Conservation (phyloP, 2,329 filamentous ascomycete genomes). For the Diplodia corticola region DNA sequence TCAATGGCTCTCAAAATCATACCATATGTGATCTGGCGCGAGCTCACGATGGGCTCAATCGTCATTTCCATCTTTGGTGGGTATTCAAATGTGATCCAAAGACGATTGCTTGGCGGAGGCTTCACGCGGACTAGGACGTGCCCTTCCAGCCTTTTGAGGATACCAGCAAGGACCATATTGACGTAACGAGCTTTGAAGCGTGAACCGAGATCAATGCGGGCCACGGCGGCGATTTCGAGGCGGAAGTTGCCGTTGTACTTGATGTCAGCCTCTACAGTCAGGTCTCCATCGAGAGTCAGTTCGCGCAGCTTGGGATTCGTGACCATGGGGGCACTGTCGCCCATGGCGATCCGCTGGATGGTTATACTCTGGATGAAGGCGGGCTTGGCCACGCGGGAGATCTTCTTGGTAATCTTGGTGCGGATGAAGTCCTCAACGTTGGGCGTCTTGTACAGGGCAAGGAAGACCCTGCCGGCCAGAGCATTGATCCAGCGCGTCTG, state of each 20-base stretch:
- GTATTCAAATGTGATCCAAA: slow-evolving; percentile 96
- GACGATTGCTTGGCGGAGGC: slow-evolving; percentile 87
- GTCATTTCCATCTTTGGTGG: slow-evolving; percentile 90
- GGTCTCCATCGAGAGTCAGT: slow-evolving; percentile 87
- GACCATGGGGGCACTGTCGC: slow-evolving; percentile 82
- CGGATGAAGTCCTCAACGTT: slow-evolving; percentile 78
- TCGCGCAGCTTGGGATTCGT: slow-evolving; percentile 87
- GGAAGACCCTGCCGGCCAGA: slow-evolving; percentile 81
- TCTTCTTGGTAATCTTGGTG: slow-evolving; percentile 92
- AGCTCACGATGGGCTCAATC: slow-evolving; percentile 95
- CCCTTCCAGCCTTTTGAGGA: slow-evolving; percentile 81
- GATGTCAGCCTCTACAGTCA: slow-evolving; percentile 81
- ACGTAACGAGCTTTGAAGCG: slow-evolving; percentile 90
- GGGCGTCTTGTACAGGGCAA: slow-evolving; percentile 81
- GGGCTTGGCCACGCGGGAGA: slow-evolving; percentile 87
- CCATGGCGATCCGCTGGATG: slow-evolving; percentile 82
- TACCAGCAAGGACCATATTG: slow-evolving; percentile 81
- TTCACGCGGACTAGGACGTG: slow-evolving; percentile 86
- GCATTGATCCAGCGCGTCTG: slow-evolving; percentile 95
- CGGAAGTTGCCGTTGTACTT: slow-evolving; percentile 87
- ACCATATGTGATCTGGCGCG: slow-evolving; percentile 91
- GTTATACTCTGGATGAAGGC: slow-evolving; percentile 82
- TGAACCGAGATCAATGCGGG: slow-evolving; percentile 83
- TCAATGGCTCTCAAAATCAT: slow-evolving; percentile 92
- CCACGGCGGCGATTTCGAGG: slow-evolving; percentile 88